Conservation (phyloP, 306 rosid species). For the Castanea sativa region DNA sequence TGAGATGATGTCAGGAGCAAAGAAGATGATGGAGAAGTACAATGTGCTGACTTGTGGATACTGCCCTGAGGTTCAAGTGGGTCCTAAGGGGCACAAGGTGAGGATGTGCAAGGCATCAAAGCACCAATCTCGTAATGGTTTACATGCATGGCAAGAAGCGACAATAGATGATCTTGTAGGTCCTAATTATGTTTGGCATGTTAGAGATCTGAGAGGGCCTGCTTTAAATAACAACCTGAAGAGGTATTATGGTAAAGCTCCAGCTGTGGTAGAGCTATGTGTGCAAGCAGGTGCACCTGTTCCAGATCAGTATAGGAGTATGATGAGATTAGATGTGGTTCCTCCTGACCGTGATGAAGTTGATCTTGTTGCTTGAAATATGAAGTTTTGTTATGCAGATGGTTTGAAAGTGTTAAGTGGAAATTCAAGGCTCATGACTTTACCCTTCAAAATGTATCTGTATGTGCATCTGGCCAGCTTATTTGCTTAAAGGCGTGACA, state of each 20-base stretch:
- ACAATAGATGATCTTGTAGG: constrained; percentile 60
- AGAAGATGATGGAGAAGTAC: constrained; percentile 73
- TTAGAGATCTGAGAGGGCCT: constrained; percentile 51
- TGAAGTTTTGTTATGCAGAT: background rate
- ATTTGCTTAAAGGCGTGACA: too few species aligned
- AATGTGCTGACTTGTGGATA: constrained; percentile 73
- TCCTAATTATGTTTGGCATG: constrained; percentile 88
- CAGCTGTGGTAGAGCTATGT: constrained; percentile 85
- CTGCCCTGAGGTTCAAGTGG: constrained; percentile 84
- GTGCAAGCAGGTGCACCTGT: constrained; percentile 74
- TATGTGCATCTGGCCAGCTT: background rate
- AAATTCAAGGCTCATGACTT: background rate
- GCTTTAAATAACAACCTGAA: constrained; percentile 68
- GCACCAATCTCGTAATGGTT: constrained; percentile 83
- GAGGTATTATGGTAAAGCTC: constrained; percentile 88
- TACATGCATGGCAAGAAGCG: constrained; percentile 96
- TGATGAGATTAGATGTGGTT: constrained; percentile 92
- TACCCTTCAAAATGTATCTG: background rate
- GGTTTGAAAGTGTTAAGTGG: background rate
- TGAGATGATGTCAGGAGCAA: constrained; percentile 69
- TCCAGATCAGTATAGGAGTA: constrained; percentile 63
- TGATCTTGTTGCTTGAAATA: constrained; percentile 64
- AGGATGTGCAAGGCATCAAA: constrained; percentile 85
- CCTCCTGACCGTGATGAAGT: constrained; percentile 71
- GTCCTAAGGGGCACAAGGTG: constrained; percentile 87